Conservation (phyloP, 495 filamentous ascomycete genomes). For the Parachaetomium inaequale region DNA sequence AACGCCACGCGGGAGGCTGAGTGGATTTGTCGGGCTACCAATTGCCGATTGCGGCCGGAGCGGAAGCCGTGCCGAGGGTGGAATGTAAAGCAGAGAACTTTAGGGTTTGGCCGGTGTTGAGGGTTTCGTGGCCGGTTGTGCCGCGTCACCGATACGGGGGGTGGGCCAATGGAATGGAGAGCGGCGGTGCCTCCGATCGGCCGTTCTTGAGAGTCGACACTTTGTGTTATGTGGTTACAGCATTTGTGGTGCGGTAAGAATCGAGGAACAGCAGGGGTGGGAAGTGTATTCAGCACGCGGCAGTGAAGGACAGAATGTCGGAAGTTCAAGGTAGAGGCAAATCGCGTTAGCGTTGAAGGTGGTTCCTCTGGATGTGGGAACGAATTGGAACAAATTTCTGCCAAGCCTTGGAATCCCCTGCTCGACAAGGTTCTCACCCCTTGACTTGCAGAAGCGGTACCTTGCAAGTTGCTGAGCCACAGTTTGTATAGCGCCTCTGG, state of each 20-base stretch:
- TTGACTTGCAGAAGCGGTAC: background rate
- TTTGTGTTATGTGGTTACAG: too few species aligned
- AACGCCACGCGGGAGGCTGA: constrained; percentile 2
- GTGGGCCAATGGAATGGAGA: background rate
- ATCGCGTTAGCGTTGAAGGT: too few species aligned
- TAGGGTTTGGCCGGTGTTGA: background rate
- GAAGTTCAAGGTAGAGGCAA: too few species aligned
- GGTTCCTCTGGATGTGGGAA: background rate
- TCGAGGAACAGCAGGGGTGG: background rate
- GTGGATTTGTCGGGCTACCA: too few species aligned
- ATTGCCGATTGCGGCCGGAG: background rate
- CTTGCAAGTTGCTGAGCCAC: background rate
- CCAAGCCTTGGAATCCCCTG: background rate
- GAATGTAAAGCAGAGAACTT: background rate
- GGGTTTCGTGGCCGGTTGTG: constrained; percentile 1
- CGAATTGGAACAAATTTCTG: background rate
- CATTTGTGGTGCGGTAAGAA: background rate
- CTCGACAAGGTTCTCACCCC: background rate
- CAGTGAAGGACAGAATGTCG: too few species aligned
- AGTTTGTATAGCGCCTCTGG: too few species aligned
- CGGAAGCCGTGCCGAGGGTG: background rate
- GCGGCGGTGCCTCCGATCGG: background rate
- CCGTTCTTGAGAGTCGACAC: background rate
- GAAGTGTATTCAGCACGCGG: background rate
- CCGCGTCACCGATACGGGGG: background rate